These are phyloP conservation scores for Calonectria fujianensis DNA, from an alignment of 2,329 filamentous ascomycete species.

Conservation along the genomic window DNA sequence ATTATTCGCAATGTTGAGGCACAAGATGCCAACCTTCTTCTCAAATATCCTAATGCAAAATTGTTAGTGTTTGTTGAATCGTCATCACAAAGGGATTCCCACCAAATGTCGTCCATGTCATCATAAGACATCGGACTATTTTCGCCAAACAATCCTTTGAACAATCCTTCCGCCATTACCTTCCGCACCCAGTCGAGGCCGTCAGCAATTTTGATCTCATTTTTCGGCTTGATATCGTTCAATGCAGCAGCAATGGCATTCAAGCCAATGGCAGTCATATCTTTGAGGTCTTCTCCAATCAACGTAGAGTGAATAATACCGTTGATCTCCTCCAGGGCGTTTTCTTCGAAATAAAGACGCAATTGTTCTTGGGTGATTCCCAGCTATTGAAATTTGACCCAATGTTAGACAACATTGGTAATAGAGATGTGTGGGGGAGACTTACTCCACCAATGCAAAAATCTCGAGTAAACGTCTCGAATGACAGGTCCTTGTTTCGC, in stretches of 20 bases:
- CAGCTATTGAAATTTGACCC: slow-evolving; percentile 6
- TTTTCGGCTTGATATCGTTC: slow-evolving; percentile 16
- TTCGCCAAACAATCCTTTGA: slow-evolving; percentile 64
- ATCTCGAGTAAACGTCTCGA: slow-evolving; percentile 63
- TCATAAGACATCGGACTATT: slow-evolving; percentile 60
- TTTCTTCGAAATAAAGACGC: background rate
- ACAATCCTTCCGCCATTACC: slow-evolving; percentile 62
- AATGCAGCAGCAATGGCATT: background rate
- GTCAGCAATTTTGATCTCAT: slow-evolving; percentile 50
- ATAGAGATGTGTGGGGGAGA: background rate
- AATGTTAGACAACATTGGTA: background rate
- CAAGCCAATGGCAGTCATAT: slow-evolving; percentile 36
- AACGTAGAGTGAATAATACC: slow-evolving; percentile 37
- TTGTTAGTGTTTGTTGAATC: background rate
- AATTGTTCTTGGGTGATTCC: slow-evolving; percentile 36
- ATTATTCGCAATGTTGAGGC: background rate
- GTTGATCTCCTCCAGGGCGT: slow-evolving; percentile 21
- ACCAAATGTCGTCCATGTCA: slow-evolving; percentile 62
- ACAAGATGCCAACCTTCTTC: background rate
- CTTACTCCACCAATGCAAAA: slow-evolving; percentile 45
- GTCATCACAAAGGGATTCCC: background rate
- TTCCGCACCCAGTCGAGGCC: slow-evolving; percentile 63
- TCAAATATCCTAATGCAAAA: background rate
- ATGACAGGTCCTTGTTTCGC: slow-evolving; percentile 64
- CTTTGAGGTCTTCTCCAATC: slow-evolving; percentile 39